Evolutionary conservation across 2,329 filamentous ascomycete species (phyloP).

Genomic region (Beauveria brongniartii): DNA sequence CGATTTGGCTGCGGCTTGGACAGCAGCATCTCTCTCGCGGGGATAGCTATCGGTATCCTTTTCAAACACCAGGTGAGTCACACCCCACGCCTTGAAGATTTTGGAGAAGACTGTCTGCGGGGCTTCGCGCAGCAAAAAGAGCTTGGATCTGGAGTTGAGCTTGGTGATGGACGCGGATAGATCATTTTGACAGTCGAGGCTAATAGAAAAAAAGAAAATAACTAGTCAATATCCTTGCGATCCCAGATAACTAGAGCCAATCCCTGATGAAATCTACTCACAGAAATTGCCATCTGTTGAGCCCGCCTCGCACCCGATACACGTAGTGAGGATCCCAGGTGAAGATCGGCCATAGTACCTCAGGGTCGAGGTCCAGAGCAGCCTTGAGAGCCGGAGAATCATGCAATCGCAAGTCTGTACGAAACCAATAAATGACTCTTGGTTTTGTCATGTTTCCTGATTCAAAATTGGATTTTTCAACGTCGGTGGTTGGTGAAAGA

Average conservation of each 20-base stretch:
- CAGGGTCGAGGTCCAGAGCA: conserved; percentile 61
- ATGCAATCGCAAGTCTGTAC: conserved; percentile 69
- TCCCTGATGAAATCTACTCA: conserved; percentile 21
- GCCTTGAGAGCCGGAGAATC: conserved; percentile 68
- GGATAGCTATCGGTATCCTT: conserved; percentile 71
- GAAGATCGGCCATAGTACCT: conserved; percentile 65
- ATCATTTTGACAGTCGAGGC: conserved; percentile 65
- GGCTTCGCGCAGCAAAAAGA: conserved; percentile 64
- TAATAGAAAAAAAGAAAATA: conserved; percentile 18
- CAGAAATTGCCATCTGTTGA: conserved; percentile 70
- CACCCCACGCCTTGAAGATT: conserved; percentile 63
- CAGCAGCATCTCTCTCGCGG: conserved; percentile 51
- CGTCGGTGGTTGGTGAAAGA: neutral
- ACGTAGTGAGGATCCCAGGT: conserved; percentile 79
- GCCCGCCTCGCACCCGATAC: conserved; percentile 59
- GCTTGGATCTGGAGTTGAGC: conserved; percentile 61
- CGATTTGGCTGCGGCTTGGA: conserved; percentile 50
- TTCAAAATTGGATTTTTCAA: too few species aligned
- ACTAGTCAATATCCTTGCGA: neutral
- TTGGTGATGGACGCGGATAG: conserved; percentile 58
- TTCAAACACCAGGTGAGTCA: conserved; percentile 71
- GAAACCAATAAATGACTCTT: conserved; percentile 67
- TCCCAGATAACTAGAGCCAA: neutral
- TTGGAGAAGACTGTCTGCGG: conserved; percentile 65
- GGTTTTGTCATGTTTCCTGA: conserved; percentile 22